These are phyloP conservation scores for Fusarium heterosporum DNA, from an alignment of 2,329 filamentous ascomycete species.

Conservation along the genomic window DNA sequence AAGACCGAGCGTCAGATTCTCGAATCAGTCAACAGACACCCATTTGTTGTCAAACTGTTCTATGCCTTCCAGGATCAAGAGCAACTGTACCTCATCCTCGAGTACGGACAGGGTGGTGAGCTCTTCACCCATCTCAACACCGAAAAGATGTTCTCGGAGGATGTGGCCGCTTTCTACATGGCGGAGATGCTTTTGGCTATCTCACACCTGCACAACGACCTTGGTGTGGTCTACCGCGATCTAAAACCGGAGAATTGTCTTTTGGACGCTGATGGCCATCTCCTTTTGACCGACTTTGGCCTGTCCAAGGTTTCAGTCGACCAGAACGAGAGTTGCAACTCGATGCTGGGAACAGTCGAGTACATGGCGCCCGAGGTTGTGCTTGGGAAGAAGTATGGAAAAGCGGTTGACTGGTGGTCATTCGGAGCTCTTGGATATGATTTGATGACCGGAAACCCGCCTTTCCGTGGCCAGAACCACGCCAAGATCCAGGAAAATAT, in stretches of 20 bases:
- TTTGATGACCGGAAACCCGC: slow-evolving; percentile 89
- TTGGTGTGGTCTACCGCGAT: slow-evolving; percentile 96
- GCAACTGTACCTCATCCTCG: slow-evolving; percentile 96
- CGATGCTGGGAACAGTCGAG: slow-evolving; percentile 92
- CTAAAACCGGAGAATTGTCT: slow-evolving; percentile 98
- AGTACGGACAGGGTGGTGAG: slow-evolving; percentile 97
- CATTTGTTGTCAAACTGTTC: slow-evolving; percentile 97
- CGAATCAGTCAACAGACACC: slow-evolving; percentile 95
- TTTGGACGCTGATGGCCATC: slow-evolving; percentile 88
- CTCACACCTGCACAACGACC: slow-evolving; percentile 89
- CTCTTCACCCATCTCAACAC: slow-evolving; percentile 94
- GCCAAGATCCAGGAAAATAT: slow-evolving; percentile 97
- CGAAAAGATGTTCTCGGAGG: slow-evolving; percentile 94
- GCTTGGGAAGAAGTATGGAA: slow-evolving; percentile 87
- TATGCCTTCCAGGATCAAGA: slow-evolving; percentile 99
- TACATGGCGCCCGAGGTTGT: slow-evolving; percentile 99
- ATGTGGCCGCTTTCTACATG: slow-evolving; percentile 96
- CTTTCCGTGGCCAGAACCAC: slow-evolving; percentile 91
- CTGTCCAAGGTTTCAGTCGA: slow-evolving; percentile 93
- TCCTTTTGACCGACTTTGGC: slow-evolving; percentile 96
- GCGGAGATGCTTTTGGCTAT: slow-evolving; percentile 96
- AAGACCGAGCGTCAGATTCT: slow-evolving; percentile 96
- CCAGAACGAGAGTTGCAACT: slow-evolving; percentile 75
- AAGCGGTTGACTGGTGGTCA: slow-evolving; percentile 98
- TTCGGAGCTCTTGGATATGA: slow-evolving; percentile 93